Base-by-base conservation (phyloP, 1,139 yeast species). In the Pichia sp. region DNA sequence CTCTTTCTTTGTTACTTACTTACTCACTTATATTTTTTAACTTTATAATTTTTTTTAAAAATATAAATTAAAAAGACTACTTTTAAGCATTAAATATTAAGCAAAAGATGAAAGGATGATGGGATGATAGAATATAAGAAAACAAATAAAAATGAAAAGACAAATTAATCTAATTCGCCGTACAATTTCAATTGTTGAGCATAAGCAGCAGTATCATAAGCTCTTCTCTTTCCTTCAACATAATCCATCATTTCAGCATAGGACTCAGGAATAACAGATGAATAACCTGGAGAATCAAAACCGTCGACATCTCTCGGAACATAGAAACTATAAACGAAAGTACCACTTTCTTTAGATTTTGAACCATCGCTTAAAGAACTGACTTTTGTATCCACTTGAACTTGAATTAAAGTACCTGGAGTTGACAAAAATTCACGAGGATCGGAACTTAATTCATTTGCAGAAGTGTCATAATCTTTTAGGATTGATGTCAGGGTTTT, bases 171-270 rank as follows among this genome's bases (percentile, higher is more conserved):
- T 30, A 47, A 25, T 32, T 52, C 51, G 22, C 56, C 58, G 26
- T 52, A 53, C 7, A 52, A 43, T 52, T 64, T 68, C 46, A 68
- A 53, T 52, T 68, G 70, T 48, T 72, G 74, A 12, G 82, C 86
- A 61, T 74, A 87, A 49, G 74, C 73, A 42, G 92, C 90, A 24
- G 96, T 87, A 49, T 84, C 94, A 45, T 73, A 74, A 4, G 96
- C 95, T 68, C 94, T 80, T 72, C 97, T 82, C 68, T 95, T 79
- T 34, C 95, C 97, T 60, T 85, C 90, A 27, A 89, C 74, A 62
- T 85, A 89, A 59, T 82, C 85, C 82, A 89, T 88, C 95, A 89
- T 89, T 66, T 89, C 97, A 24, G 82, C 76, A 63, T 89, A 89
- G 1, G 95, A 80, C 64, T 85, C 87, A 8, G 97, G 97, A 48